These are phyloP conservation scores for Mycena polygramma DNA, from an alignment of 768 basidiomycete species.

Conservation along the genomic window DNA sequence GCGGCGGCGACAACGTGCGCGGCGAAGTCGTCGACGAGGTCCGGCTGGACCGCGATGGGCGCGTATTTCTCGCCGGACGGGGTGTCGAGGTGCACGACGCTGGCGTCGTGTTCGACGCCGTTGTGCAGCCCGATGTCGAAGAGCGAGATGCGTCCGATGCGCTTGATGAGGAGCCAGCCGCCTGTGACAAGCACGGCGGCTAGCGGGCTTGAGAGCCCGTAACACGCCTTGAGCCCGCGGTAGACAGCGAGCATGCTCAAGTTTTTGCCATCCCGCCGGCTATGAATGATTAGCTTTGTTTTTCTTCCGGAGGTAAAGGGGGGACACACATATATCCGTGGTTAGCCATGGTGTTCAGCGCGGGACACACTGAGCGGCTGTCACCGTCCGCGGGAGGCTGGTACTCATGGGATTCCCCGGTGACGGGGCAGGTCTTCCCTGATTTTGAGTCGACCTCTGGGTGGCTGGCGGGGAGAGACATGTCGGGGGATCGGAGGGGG, in stretches of 20 bases:
- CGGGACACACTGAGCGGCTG: conserved; percentile 77
- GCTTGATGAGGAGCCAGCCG: conserved; percentile 59
- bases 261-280: conserved; percentile 66
- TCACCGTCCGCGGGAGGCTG: conserved; percentile 62
- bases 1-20: conserved; percentile 44
- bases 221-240: conserved; percentile 62
- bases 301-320: neutral
- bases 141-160: conserved; percentile 52
- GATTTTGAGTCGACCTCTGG: neutral
- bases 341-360: conserved; percentile 80
- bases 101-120: conserved; percentile 71
- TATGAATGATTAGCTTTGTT: conserved; percentile 37
- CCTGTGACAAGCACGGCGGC: conserved; percentile 63
- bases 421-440: conserved; percentile 54
- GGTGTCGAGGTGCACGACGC: conserved; percentile 66
- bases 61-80: conserved; percentile 58
- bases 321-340: conserved; percentile 72
- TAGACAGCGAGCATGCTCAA: conserved; percentile 56
- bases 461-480: too few relatives aligned
- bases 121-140: conserved; percentile 62
- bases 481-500: too few relatives aligned
- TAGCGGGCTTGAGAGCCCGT: conserved; percentile 62
- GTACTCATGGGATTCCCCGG: conserved; percentile 55
- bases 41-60: conserved; percentile 52
- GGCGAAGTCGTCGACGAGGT: conserved; percentile 55